These are phyloP conservation scores for Venturia nashicola DNA, from an alignment of 2,329 filamentous ascomycete genomes.

Conservation along the genomic window DNA sequence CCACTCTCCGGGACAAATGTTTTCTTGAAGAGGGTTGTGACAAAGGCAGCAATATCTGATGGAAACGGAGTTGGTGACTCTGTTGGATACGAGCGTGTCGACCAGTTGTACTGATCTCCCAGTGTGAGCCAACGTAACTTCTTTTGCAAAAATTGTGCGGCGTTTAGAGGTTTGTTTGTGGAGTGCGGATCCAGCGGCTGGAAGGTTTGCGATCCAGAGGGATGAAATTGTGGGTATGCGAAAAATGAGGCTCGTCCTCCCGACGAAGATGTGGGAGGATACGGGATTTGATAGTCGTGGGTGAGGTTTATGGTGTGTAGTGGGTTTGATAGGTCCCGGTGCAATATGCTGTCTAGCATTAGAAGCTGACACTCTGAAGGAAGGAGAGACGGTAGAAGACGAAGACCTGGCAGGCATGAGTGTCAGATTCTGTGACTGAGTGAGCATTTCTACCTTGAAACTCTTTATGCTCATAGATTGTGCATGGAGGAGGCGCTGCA, in stretches of 20 bases:
- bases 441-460: slow-evolving; percentile 2
- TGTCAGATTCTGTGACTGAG: neutral
- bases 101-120: slow-evolving; percentile 96
- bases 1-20: slow-evolving; percentile 53
- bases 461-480: slow-evolving; percentile 7
- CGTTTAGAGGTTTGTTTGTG: slow-evolving; percentile 62
- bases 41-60: slow-evolving; percentile 53
- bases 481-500: neutral
- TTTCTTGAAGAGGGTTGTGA: slow-evolving; percentile 50
- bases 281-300: slow-evolving; percentile 62
- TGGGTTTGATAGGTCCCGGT: slow-evolving; percentile 62
- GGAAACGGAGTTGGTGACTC: slow-evolving; percentile 60
- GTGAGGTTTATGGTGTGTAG: slow-evolving; percentile 83
- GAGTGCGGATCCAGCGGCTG: slow-evolving; percentile 35
- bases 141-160: slow-evolving; percentile 59
- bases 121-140: slow-evolving; percentile 90
- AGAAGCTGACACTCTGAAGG: slow-evolving; percentile 54
- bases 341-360: slow-evolving; percentile 62
- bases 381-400: slow-evolving; percentile 64
- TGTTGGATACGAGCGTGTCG: slow-evolving; percentile 64
- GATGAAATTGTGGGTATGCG: slow-evolving; percentile 17
- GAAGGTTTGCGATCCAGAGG: slow-evolving; percentile 38
- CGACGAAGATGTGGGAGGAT: slow-evolving; percentile 28
- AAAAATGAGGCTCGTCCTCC: slow-evolving; percentile 38
- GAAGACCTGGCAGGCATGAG: slow-evolving; percentile 47